Evolutionary conservation across 805 yeast species (phyloP).

Genomic region (baker's yeast (Saccharomyces cerevisiae)): DNA sequence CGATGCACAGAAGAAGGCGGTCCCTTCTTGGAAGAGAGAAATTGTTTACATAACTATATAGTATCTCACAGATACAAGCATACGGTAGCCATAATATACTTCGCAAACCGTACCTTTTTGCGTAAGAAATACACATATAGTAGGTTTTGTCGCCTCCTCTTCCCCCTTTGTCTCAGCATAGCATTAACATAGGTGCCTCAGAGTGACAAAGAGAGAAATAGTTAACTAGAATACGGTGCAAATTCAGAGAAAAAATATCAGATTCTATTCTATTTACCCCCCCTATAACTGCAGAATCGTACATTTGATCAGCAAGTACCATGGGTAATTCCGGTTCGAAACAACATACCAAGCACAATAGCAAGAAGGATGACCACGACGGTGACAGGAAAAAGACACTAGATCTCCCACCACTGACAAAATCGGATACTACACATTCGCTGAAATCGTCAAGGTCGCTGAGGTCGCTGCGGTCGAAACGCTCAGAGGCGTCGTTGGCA

Average conservation of each 20-base stretch:
- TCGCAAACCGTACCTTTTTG: neutral
- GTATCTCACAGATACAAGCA: neutral
- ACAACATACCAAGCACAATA: slow-evolving; percentile 19
- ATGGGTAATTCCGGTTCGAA: slow-evolving; percentile 47
- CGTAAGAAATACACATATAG: neutral
- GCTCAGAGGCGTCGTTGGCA: slow-evolving; percentile 25
- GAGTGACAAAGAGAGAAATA: neutral
- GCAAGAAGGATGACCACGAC: slow-evolving; percentile 3
- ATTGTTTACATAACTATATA: neutral
- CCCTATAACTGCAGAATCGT: neutral
- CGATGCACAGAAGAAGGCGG: neutral
- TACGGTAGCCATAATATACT: neutral
- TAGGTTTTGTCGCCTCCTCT: neutral
- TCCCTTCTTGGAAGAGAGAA: neutral
- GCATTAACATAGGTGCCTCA: neutral
- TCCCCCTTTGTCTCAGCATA: slow-evolving; percentile 3
- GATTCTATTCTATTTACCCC: slow-evolving; percentile 1
- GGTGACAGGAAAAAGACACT: slow-evolving; percentile 3
- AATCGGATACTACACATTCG: slow-evolving; percentile 48
- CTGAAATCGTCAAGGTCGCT: slow-evolving; percentile 41
- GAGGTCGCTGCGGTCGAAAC: slow-evolving; percentile 33
- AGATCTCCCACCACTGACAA: slow-evolving; percentile 36
- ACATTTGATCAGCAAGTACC: neutral
- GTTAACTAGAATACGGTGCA: neutral
- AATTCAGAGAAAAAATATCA: neutral